Conservation (phyloP, 352 stramenopile genomes). For the Phytophthora tentaculata region DNA sequence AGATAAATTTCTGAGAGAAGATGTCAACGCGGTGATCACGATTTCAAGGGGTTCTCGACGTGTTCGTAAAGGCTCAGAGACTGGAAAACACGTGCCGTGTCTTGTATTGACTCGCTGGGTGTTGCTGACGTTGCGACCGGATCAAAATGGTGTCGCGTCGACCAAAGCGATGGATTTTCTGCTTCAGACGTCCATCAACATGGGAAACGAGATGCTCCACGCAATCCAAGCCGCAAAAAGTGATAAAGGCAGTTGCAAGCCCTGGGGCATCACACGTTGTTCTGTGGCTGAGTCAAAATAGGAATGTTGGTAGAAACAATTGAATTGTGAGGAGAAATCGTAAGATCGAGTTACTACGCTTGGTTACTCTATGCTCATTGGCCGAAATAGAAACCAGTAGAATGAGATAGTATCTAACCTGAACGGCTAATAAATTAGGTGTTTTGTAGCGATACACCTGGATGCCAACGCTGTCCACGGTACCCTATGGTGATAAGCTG, state of each 20-base stretch:
- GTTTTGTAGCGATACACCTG: too few relatives aligned
- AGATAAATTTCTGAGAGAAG: constrained; percentile 30
- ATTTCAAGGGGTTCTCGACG: constrained; percentile 20
- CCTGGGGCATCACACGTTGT: background rate
- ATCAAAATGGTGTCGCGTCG: constrained; percentile 17
- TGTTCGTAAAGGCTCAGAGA: background rate
- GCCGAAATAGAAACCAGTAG: too few relatives aligned
- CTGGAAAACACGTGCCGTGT: constrained; percentile 22
- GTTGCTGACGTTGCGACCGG: constrained; percentile 32
- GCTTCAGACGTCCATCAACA: constrained; percentile 22
- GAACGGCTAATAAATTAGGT: too few relatives aligned
- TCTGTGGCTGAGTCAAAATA: too few relatives aligned
- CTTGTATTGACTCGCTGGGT: constrained; percentile 44
- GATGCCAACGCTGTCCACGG: too few relatives aligned
- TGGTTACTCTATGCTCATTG: too few relatives aligned
- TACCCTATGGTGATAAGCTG: too few relatives aligned
- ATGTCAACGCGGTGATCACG: constrained; percentile 36
- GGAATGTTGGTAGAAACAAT: too few relatives aligned
- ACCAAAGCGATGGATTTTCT: constrained; percentile 27
- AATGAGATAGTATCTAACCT: too few relatives aligned
- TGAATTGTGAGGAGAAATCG: too few relatives aligned
- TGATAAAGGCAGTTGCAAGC: background rate
- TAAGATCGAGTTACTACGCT: too few relatives aligned
- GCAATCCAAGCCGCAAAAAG: constrained; percentile 16
- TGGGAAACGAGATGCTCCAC: constrained; percentile 39